These are phyloP conservation scores for Metschnikowia bowlesiae DNA, from an alignment of 805 yeast species.

Conservation along the genomic window DNA sequence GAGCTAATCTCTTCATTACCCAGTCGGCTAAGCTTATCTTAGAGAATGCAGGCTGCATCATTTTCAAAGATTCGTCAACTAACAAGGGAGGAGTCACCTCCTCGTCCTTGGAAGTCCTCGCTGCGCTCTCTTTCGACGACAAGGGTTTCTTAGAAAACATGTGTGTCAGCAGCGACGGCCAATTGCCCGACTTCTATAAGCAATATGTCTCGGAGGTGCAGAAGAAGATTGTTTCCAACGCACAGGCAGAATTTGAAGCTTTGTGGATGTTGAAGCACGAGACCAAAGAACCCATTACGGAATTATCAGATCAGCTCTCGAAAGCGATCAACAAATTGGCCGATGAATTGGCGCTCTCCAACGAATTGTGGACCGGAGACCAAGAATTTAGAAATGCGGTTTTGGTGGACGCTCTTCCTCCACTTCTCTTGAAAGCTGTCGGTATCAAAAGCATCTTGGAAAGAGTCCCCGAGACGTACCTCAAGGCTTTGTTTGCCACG, in stretches of 20 bases:
- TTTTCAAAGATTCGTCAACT: constrained; percentile 94
- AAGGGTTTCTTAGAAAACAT: constrained; percentile 72
- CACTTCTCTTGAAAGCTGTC: constrained; percentile 58
- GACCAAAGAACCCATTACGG: constrained; percentile 60
- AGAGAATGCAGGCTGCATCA: constrained; percentile 80
- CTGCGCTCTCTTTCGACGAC: constrained; percentile 89
- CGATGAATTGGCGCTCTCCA: constrained; percentile 77
- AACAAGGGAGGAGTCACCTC: constrained; percentile 99
- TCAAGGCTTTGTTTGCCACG: constrained; percentile 85
- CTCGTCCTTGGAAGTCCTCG: constrained; percentile 90
- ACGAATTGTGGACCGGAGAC: constrained; percentile 83
- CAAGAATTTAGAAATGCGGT: constrained; percentile 69
- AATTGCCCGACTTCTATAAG: constrained; percentile 69
- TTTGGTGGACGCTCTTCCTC: constrained; percentile 73
- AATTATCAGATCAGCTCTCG: constrained; percentile 78
- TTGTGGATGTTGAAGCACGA: constrained; percentile 71
- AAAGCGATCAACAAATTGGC: constrained; percentile 77
- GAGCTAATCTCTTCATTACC: constrained; percentile 93
- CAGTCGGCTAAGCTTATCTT: constrained; percentile 86
- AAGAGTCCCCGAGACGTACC: constrained; percentile 83
- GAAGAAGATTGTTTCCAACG: constrained; percentile 67
- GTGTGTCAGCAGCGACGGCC: constrained; percentile 57
- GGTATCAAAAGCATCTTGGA: constrained; percentile 64
- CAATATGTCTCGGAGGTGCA: constrained; percentile 86
- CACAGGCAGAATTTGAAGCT: constrained; percentile 78